Conservation (phyloP, 176 grass and related monocot species). For the Triticum dicoccoides region DNA sequence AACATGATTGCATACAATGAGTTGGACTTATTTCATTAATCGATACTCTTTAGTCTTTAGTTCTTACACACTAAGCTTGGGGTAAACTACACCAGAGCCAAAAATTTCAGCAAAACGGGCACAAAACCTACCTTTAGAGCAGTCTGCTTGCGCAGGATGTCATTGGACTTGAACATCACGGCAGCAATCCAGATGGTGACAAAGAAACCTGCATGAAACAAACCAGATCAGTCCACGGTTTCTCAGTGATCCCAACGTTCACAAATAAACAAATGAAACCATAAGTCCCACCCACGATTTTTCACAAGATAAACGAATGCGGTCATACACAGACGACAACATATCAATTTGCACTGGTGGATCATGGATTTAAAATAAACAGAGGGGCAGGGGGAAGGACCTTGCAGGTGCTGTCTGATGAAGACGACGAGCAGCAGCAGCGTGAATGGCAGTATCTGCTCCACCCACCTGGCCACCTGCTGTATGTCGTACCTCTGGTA, state of each 20-base stretch:
- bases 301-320: background rate
- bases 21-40: background rate
- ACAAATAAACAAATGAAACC: background rate
- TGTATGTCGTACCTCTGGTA: constrained; percentile 98
- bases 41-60: background rate
- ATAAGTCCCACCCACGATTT: background rate
- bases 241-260: background rate
- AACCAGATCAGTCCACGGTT: background rate
- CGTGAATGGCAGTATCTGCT: constrained; percentile 97
- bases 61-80: background rate
- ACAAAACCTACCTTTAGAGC: constrained; percentile 94
- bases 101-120: background rate
- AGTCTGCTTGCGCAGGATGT: constrained; percentile 94
- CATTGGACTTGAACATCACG: constrained; percentile 99
- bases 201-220: constrained; percentile 62
- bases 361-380: background rate
- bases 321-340: background rate
- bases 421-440: constrained; percentile 93
- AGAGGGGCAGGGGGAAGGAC: background rate
- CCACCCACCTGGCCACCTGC: constrained; percentile 92
- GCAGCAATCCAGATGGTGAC: constrained; percentile 97
- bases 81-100: background rate
- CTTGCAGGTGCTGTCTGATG: constrained; percentile 98
- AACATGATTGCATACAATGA: background rate
- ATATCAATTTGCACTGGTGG: background rate